Conservation (phyloP, 257 asterid species). For the Solanum bulbocastanum region DNA sequence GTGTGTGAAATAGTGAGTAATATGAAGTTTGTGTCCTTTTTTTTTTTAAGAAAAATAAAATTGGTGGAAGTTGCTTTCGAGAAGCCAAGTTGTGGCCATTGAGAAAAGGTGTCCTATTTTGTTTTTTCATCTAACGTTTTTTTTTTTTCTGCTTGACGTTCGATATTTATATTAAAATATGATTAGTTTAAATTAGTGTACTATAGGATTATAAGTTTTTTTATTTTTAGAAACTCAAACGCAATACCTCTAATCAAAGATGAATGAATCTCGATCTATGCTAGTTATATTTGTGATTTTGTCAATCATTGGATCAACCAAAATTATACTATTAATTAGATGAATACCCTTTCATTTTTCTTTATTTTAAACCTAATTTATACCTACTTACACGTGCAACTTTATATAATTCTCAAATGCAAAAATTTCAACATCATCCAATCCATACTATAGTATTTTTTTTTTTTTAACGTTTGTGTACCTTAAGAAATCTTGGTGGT, state of each 20-base stretch:
- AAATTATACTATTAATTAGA: not conserved
- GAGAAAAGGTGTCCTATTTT: not conserved
- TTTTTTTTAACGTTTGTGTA: too few species aligned
- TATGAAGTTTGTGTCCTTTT: not conserved
- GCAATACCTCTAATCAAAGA: accelerated
- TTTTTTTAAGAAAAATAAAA: too few species aligned
- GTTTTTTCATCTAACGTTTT: too few species aligned
- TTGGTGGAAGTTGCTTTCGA: not conserved
- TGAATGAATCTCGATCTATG: not conserved
- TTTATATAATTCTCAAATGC: not conserved
- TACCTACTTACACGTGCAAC: not conserved
- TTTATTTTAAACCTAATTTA: not conserved
- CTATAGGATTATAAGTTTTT: accelerated
- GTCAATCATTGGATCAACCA: not conserved
- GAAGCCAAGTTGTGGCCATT: not conserved
- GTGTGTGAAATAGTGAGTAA: not conserved
- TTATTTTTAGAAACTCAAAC: not conserved
- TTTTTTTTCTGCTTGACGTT: too few species aligned
- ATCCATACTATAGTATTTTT: not conserved
- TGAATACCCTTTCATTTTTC: not conserved
- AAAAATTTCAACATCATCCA: not conserved
- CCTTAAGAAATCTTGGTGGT: too few species aligned
- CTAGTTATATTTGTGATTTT: not conserved
- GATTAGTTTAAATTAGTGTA: too few species aligned
- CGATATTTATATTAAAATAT: too few species aligned